Evolutionary conservation across 768 basidiomycete species (phyloP).

Genomic region (Serendipita sp.): DNA sequence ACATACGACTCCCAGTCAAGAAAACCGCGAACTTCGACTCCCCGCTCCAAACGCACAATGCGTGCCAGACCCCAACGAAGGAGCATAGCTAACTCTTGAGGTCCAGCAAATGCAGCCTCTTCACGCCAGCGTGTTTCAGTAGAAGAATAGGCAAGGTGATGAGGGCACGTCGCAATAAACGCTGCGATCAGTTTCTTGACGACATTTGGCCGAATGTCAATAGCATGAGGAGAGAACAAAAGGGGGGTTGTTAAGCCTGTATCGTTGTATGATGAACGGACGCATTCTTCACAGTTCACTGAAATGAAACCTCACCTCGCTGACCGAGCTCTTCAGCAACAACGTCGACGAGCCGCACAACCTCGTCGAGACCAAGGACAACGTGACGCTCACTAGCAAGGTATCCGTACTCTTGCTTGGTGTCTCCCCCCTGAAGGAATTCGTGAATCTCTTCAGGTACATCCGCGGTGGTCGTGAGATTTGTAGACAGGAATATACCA

Average conservation of each 20-base stretch:
- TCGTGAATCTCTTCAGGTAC: not conserved
- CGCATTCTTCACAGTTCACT: not conserved
- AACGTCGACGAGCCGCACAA: slow-evolving; percentile 53
- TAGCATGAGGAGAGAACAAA: slow-evolving; percentile 76
- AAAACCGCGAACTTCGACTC: slow-evolving; percentile 65
- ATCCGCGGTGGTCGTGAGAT: not conserved
- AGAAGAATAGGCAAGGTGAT: slow-evolving; percentile 25
- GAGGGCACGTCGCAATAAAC: slow-evolving; percentile 36
- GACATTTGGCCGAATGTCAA: slow-evolving; percentile 63
- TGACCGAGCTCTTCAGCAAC: slow-evolving; percentile 52
- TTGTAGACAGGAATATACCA: not conserved
- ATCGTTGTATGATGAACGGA: not conserved
- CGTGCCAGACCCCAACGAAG: slow-evolving; percentile 84
- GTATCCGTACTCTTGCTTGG: slow-evolving; percentile 44
- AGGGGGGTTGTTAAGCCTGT: slow-evolving; percentile 66
- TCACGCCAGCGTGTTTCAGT: slow-evolving; percentile 41
- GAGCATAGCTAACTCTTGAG: slow-evolving; percentile 81
- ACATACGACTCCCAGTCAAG: slow-evolving; percentile 73
- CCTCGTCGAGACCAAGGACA: slow-evolving; percentile 57
- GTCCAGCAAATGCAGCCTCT: slow-evolving; percentile 69
- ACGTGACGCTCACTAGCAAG: slow-evolving; percentile 58
- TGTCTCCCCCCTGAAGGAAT: not conserved
- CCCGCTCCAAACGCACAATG: slow-evolving; percentile 51
- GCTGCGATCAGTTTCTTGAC: slow-evolving; percentile 63
- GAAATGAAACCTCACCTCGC: slow-evolving; percentile 27